Base-by-base conservation (phyloP, 73 alveolate species). In the Tetrahymena borealis region DNA sequence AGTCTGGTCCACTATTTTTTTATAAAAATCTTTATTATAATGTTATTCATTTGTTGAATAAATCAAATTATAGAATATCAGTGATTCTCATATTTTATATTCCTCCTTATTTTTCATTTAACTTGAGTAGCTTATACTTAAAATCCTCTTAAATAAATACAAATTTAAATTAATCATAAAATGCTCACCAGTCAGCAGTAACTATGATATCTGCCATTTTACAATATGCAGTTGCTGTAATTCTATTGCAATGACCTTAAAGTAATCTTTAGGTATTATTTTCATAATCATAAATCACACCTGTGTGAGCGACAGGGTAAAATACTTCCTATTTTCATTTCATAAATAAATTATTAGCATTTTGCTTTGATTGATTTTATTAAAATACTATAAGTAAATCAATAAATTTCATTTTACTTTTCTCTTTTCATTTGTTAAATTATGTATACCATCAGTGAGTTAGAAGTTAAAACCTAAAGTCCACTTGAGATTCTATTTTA, bases 241-340 rank as follows among this genome's bases (percentile, higher is more conserved):
- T 97, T 92, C 96, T 92, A 85, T 97, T 96, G 91, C 99, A 98
- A 94, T 98, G 99, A 40, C 99, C 99, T 96, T 98, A 96, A 20
- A 98, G 96, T 85, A 98, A 96, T 94, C 98, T 96, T 94, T 98
- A 94, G 38, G 97, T 97, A 93, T 98, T 98, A 24, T 98, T 96
- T 37, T 91, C 97, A 94, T 97, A 98, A 96, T 98, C 98, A 94
- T 97, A 98, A 33, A 98, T 97, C n/a, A 98, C 99, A 35, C 99
- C 99, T 37, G 99, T 98, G 90, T 98, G 99, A n/a, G 99, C 99
- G 15, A 99, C 96, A 39, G 99, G 97, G 94, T 98, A 98, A 92
- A 98, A 98, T 33, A 98, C 98, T 96, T 98, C 99, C 97, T 97
- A 95, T 43, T 96, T 93, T 60, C 92, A 90, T 18, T 24, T 18